Conservation (phyloP, 2,329 filamentous ascomycete genomes). For the Sporothrix protearum region DNA sequence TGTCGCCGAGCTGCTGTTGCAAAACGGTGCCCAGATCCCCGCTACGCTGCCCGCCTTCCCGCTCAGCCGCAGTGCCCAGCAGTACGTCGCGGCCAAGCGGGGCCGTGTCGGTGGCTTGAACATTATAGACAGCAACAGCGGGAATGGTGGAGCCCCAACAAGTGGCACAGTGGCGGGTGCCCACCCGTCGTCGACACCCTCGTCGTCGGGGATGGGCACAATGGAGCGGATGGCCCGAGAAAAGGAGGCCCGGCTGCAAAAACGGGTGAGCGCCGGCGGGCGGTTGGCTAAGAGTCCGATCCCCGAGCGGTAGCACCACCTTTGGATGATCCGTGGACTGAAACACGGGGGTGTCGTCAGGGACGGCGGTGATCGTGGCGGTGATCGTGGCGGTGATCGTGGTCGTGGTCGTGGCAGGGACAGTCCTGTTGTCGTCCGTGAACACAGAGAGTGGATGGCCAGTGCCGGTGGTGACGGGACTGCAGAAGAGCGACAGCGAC, state of each 20-base stretch:
- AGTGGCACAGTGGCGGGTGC: slow-evolving; percentile 29
- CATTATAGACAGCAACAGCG: not conserved
- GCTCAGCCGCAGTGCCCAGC: slow-evolving; percentile 71
- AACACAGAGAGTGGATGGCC: not conserved
- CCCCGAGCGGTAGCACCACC: slow-evolving; percentile 53
- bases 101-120: slow-evolving; percentile 38
- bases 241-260: slow-evolving; percentile 67
- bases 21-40: slow-evolving; percentile 91
- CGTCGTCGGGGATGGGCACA: slow-evolving; percentile 43
- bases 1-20: slow-evolving; percentile 83
- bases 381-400: not conserved
- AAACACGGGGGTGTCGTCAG: not conserved
- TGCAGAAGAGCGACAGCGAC: not conserved
- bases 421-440: too few species aligned
- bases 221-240: slow-evolving; percentile 56
- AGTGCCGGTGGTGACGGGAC: slow-evolving; percentile 12
- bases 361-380: not conserved
- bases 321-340: slow-evolving; percentile 18
- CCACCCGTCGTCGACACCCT: slow-evolving; percentile 46
- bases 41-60: slow-evolving; percentile 72
- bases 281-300: slow-evolving; percentile 64
- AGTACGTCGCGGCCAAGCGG: slow-evolving; percentile 79
- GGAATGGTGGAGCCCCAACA: not conserved
- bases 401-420: too few species aligned
- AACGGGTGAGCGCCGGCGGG: slow-evolving; percentile 74